Evolutionary conservation across 1,284 basidiomycete species (phyloP), one percentile per base, ranked within the genome.

Genomic region (Vanrija pseudolonga): DNA sequence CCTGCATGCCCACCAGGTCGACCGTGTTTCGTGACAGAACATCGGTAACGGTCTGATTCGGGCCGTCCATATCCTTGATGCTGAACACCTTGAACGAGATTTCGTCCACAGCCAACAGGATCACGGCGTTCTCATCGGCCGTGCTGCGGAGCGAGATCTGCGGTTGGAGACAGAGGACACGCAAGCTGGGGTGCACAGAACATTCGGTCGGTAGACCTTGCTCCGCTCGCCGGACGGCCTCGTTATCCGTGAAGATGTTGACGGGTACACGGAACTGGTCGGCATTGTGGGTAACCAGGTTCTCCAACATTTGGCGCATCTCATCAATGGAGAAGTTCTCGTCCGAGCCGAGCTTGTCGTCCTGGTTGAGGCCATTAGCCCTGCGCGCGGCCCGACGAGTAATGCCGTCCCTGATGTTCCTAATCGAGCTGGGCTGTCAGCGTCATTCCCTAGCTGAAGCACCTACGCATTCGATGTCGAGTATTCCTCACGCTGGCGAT

Each of bases 91-190:
- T 88, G 60, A 94, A 78, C 56, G 89, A 88, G 8, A 89, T 85
- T 63, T 91, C 86, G 24, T 89, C 84, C 19, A 93, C 88, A 12
- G 90, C 86, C 8, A 97, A 79, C 28, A 96, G 81, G 53, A 90
- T 82, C 17, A 87, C 83, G 2, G 85, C 82, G 50, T 86, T 83
- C 20, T 80, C 74, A 42, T 82, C 80, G 0, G 79, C 76, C 41
- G 87, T 83, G 62, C 85, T 88, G 37, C 84, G 81, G 24, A 98
- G 77, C 3, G 94, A 85, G 46, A 98, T 83, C 73, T 98, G 95
- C 17, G 95, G 94, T 68, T 94, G 94, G 55, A 96, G 78, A 17
- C 98, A 81, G 22, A 95, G 79, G 64, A 89, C 87, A 64, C 89
- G 87, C 68, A 90, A 85, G 54, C 85, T 85, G 60, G 88, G 77